These are phyloP conservation scores for Achaetomium macrosporum DNA, from an alignment of 2,329 filamentous ascomycete species.

Conservation along the genomic window DNA sequence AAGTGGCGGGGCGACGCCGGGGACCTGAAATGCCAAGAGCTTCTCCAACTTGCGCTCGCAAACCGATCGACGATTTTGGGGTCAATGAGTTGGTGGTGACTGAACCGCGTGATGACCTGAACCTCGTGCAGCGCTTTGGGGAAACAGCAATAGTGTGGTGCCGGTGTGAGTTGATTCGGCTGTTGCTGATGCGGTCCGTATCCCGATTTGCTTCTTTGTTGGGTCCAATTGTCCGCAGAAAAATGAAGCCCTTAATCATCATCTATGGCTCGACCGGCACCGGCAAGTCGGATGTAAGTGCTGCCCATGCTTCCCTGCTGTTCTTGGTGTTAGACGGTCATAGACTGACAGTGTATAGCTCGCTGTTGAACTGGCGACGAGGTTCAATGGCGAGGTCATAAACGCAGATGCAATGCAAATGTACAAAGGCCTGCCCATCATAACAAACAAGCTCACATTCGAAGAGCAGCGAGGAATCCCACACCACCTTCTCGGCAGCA, in stretches of 20 bases:
- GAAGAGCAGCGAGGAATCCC: slow-evolving; percentile 73
- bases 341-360: slow-evolving; percentile 48
- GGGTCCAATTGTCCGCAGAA: slow-evolving; percentile 1
- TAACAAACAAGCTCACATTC: slow-evolving; percentile 84
- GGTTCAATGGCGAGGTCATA: slow-evolving; percentile 87
- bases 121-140: not conserved
- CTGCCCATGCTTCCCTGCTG: not conserved
- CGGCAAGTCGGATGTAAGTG: slow-evolving; percentile 35
- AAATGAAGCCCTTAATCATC: slow-evolving; percentile 25
- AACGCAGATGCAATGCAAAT: slow-evolving; percentile 99
- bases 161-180: not conserved
- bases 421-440: slow-evolving; percentile 84
- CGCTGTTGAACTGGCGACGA: slow-evolving; percentile 77
- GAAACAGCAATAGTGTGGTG: not conserved
- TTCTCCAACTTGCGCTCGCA: slow-evolving; percentile 8
- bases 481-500: slow-evolving; percentile 80
- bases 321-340: not conserved
- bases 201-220: slow-evolving; percentile 1
- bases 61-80: not conserved
- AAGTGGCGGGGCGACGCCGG: not conserved
- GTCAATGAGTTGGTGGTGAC: not conserved
- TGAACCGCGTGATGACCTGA: too few species aligned
- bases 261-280: slow-evolving; percentile 29
- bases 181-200: slow-evolving; percentile 14
- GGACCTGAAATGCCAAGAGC: slow-evolving; percentile 1